phyloP scores from a whole-genome alignment of 805 yeast species.

The Candida maris region DNA sequence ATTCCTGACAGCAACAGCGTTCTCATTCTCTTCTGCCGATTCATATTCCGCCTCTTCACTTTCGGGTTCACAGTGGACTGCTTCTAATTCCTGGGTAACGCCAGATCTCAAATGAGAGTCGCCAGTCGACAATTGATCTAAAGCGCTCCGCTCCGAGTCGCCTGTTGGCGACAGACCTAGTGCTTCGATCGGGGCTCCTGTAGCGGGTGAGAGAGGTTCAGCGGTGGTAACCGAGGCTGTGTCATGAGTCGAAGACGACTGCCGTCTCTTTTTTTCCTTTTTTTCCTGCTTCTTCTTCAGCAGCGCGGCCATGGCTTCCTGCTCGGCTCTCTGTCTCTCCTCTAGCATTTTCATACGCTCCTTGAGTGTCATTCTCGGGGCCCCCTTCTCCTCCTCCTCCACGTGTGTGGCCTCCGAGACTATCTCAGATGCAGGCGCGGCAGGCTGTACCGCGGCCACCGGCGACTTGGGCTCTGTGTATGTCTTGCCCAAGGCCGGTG shows the following conservation, averaged over 20 bases:
- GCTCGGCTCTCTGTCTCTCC: conserved; percentile 76
- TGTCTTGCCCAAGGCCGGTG: conserved; percentile 34
- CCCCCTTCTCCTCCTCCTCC: conserved; percentile 45
- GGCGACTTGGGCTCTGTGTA: conserved; percentile 19
- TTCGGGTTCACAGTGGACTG: conserved; percentile 21
- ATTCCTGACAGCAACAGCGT: conserved; percentile 23
- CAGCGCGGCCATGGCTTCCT: conserved; percentile 60
- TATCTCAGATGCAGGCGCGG: conserved; percentile 21
- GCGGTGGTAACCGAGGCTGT: conserved; percentile 1
- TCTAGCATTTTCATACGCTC: conserved; percentile 85
- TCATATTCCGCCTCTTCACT: conserved; percentile 23
- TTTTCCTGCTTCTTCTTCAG: conserved; percentile 48
- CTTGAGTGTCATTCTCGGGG: conserved; percentile 76
- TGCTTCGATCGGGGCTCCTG: neutral
- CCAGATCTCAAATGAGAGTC: neutral
- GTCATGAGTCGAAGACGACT: conserved; percentile 4
- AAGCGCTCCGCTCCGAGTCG: neutral
- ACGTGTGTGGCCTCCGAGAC: conserved; percentile 25
- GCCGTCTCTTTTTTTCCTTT: conserved; percentile 32
- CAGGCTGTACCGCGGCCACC: conserved; percentile 1
- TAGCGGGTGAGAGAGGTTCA: neutral
- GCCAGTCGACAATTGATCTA: conserved; percentile 1
- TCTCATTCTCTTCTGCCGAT: conserved; percentile 26
- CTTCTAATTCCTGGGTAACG: conserved; percentile 6
- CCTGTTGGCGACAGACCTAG: neutral